Evolutionary conservation across 495 filamentous ascomycete genomes (phyloP), one percentile per base, ranked within the genome.

Genomic region (Rostrohypoxylon terebratum): DNA sequence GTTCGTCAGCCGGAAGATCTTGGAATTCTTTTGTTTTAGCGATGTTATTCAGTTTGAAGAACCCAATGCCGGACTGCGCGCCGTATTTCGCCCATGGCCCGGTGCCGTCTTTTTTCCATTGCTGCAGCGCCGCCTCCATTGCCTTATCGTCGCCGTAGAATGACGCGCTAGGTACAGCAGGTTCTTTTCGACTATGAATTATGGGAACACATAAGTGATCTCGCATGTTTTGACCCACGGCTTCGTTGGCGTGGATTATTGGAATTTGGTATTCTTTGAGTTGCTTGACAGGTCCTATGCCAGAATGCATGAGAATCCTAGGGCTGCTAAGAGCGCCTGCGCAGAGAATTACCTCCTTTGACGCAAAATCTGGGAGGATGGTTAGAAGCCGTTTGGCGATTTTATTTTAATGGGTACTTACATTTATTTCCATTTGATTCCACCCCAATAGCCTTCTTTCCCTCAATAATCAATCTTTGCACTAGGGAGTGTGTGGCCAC

Each of bases 251-350:
- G 0, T 83, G 76, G n/a, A 87, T 50, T 0, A 88, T 71, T 0
- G 83, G 81, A 61, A 91, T 88, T 23, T 78, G 59, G 76, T 83
- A 85, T 36, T 83, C 65, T n/a, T 75, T 23, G 0, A 92, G 82
- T 31, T 90, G 81, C 0, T 78, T 66, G 4, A 77, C 73, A 0
- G 88, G 87, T 0, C 89, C 89, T 60, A 92, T 86, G 2, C 89
- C 90, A 2, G 87, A 89, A 61, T 89, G 85, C 84, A 90, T 87
- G 0, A 91, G 81, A 54, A 91, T 83, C 44, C 86, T 84, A 6
- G 90, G 89, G 3, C 80, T 82, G 73, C 90, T 84, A 28, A 90
- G 78, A 1, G 88, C 77, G 11, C 90, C 89, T 13, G 83, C 82
- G 2, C 81, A 83, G 8, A 91, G 71, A 51, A 91, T 83, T 11